phyloP scores from a whole-genome alignment of 78 protist species.

The Protostelium mycophagum region DNA sequence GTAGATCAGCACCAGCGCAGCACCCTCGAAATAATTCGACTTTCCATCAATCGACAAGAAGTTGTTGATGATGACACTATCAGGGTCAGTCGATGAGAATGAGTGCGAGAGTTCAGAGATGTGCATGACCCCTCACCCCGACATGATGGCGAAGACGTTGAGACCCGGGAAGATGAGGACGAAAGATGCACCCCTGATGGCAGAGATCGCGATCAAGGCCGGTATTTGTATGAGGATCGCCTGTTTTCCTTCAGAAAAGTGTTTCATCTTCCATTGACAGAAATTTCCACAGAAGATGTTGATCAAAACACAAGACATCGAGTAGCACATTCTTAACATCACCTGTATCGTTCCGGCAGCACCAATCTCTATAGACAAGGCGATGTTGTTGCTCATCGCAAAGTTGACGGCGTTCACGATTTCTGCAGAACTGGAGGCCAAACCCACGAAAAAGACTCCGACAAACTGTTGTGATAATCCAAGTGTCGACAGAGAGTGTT shows the following conservation, averaged over 20 bases:
- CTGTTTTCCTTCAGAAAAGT: neutral
- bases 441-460: conserved; percentile 74
- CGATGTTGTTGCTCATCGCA: conserved; percentile 63
- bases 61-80: conserved; percentile 57
- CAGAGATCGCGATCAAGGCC: neutral
- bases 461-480: conserved; percentile 67
- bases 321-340: conserved; percentile 71
- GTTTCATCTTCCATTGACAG: neutral
- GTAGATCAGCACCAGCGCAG: conserved; percentile 48
- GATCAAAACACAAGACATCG: conserved; percentile 36
- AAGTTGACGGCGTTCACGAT: conserved; percentile 76
- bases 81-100: neutral
- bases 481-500: conserved; percentile 41
- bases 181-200: conserved; percentile 20
- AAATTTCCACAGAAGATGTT: conserved; percentile 26
- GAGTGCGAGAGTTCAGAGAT: no score
- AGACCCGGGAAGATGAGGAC: conserved; percentile 63
- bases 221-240: neutral
- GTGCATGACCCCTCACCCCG: neutral
- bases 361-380: conserved; percentile 77
- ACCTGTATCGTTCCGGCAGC: conserved; percentile 71
- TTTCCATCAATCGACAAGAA: conserved; percentile 49
- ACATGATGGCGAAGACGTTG: conserved; percentile 52
- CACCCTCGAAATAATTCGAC: conserved; percentile 78
- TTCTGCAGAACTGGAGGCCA: conserved; percentile 78